Base-by-base conservation (phyloP, 306 rosid species). In the Lathyrus oleraceus region DNA sequence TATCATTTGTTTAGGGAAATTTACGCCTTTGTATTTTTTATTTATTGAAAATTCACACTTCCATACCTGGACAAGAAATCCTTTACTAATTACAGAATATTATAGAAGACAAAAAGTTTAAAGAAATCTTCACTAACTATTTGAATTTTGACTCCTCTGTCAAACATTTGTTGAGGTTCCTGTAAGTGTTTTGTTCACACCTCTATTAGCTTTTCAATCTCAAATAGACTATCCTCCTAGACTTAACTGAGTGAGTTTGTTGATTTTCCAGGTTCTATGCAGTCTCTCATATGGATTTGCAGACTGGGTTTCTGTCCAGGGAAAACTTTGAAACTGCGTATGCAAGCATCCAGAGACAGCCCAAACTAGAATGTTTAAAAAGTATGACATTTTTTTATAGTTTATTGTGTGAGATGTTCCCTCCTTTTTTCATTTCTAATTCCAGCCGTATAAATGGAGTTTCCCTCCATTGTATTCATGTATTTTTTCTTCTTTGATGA, bases 331-430 rank as follows among this genome's bases (percentile, higher is more conserved):
- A 88, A 84, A 61, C 76, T 43, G 94, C 98, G 47, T 84, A 87
- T 65, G 76, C 87, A 57, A 84, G 74, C 80, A 80, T 82, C 70
- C 87, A 84, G 66, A 82, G 90, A 84, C 89, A 88, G 57, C 95
- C 96, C 32, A 94, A 90, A 86, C 76, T 85, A 78, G 96, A 94
- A 70, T 82, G 83, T 77, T 61, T 94, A 74, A 88, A 59, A 88
- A 90, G 97, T 90, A 80, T 12, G 86, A 14, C n/a, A 52, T 21
- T 27, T 54, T 21, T 36, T 45, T 27, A 17, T 27, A 43, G 49
- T 70, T 19, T 64, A 21, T 11, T 61, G 9, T 68, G 11, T 44
- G 42, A 28, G 12, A 32, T 35, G 39, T 7, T 35, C 39, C 39
- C 39, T 10, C 10, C 39, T 35, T 35, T 35, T 35, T 35, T 10